Base-by-base conservation (phyloP, 768 basidiomycete genomes). In the Pholiota molesta region DNA sequence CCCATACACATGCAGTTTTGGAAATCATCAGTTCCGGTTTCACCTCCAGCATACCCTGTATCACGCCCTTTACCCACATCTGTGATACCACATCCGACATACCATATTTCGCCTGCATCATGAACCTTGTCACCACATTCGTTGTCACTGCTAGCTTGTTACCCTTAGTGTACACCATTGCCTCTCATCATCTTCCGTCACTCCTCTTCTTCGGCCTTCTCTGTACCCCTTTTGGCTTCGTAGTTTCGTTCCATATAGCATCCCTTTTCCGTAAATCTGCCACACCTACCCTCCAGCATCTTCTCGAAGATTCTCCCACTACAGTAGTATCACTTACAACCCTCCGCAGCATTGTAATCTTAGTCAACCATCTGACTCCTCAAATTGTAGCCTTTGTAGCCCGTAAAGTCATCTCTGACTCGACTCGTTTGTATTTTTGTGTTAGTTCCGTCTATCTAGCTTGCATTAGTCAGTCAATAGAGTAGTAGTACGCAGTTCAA, bases 171-270 rank as follows among this genome's bases (percentile, higher is more conserved):
- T 56, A 42, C 39, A 40, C 23, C 31, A 31, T 31, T 5, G 31
- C 31, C 31, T 9, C 7, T 55, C 33, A 23, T 55, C 40, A 35
- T 37, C 57, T 56, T 9, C 10, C 35, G 35, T 10, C 35, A 37
- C 35, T 9, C 35, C 14, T 54, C 44, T 31, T 35, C 55, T 63
- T 60, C 51, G 49, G 52, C 26, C 54, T 54, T 56, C 53, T 55
- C 28, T 56, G 40, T 44, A 51, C 39, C 39, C 29, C 21, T 52
- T 61, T 40, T 47, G 5, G 26, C 17, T 35, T 11, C n/a, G 33
- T 40, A 57, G 21, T 19, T 56, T 10, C 10, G 6, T 56, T 28
- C 39, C 26, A 11, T 56, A 56, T 17, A 23, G 10, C 55, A 47
- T 33, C 16, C 7, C 21, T 33, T 33, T 49, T 26, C 23, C 47